These are phyloP conservation scores for Russula lepida DNA, from an alignment of 768 basidiomycete genomes.

Conservation along the genomic window DNA sequence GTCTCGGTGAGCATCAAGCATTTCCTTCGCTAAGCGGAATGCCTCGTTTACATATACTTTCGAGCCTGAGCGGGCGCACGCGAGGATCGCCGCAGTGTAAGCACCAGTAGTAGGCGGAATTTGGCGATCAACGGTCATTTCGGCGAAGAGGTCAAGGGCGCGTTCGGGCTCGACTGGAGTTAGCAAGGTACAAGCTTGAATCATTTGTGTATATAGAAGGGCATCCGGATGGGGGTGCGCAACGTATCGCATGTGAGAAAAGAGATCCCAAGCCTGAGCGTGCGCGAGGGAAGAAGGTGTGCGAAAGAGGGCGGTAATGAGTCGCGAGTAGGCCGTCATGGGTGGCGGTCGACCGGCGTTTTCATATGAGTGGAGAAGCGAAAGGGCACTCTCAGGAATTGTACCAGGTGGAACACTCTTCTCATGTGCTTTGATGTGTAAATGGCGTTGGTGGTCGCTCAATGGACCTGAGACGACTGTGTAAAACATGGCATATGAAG, in stretches of 20 bases:
- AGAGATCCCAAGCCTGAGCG: slow-evolving; percentile 90
- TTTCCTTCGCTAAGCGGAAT: slow-evolving; percentile 76
- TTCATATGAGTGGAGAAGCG: slow-evolving; percentile 68
- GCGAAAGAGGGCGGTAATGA: slow-evolving; percentile 52
- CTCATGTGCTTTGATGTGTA: slow-evolving; percentile 65
- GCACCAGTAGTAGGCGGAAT: slow-evolving; percentile 56
- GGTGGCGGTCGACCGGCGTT: slow-evolving; percentile 51
- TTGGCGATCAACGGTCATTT: slow-evolving; percentile 73
- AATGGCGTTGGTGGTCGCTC: slow-evolving; percentile 52
- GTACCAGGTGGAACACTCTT: slow-evolving; percentile 37
- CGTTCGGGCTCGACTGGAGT: slow-evolving; percentile 75
- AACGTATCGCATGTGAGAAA: slow-evolving; percentile 92
- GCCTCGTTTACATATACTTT: slow-evolving; percentile 68
- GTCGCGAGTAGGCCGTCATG: slow-evolving; percentile 62
- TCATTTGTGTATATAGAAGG: slow-evolving; percentile 75
- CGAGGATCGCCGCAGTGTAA: slow-evolving; percentile 77
- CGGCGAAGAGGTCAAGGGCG: slow-evolving; percentile 86
- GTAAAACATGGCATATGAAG: background rate
- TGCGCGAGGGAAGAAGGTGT: slow-evolving; percentile 38
- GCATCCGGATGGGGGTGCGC: slow-evolving; percentile 77
- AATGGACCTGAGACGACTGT: slow-evolving; percentile 26
- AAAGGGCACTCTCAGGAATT: slow-evolving; percentile 56
- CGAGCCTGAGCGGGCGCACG: slow-evolving; percentile 61
- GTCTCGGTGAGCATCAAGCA: slow-evolving; percentile 72
- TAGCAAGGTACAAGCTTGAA: slow-evolving; percentile 68